phyloP scores from a whole-genome alignment of 169 alveolate genomes.

The Plasmodium billcollinsi region DNA sequence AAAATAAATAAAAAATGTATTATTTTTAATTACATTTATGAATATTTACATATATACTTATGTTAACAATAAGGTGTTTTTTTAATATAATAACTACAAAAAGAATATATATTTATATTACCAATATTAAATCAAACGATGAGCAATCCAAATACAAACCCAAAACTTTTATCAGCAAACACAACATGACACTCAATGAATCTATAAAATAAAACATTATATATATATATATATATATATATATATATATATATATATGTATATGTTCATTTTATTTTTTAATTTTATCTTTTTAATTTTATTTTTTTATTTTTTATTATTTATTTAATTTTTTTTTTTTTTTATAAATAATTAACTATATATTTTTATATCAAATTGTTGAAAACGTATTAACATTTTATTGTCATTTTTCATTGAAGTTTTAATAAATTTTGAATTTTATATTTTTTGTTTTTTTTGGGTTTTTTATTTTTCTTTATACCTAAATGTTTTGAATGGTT shows the following conservation, averaged over 20 bases:
- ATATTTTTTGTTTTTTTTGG: background rate
- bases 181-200: constrained; percentile 29
- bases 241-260: background rate
- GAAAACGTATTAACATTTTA: no score
- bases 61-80: background rate
- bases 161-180: constrained; percentile 47
- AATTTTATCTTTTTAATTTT: background rate
- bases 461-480: constrained; percentile 1
- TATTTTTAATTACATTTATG: background rate
- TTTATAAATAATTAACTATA: background rate
- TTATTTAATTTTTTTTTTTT: constrained; percentile 1
- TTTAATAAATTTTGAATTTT: no score
- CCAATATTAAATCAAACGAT: constrained; percentile 28
- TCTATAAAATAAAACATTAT: constrained; percentile 20
- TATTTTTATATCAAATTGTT: no score
- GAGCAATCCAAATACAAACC: constrained; percentile 41
- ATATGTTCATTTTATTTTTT: background rate
- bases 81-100: background rate
- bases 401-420: no score
- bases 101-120: constrained; percentile 12
- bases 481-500: constrained; percentile 13
- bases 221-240: background rate
- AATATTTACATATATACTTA: background rate
- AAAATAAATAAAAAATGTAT: background rate
- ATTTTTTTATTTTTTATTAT: background rate